These are phyloP conservation scores for Yarrowia sp. DNA, from an alignment of 805 yeast genomes.

Conservation along the genomic window DNA sequence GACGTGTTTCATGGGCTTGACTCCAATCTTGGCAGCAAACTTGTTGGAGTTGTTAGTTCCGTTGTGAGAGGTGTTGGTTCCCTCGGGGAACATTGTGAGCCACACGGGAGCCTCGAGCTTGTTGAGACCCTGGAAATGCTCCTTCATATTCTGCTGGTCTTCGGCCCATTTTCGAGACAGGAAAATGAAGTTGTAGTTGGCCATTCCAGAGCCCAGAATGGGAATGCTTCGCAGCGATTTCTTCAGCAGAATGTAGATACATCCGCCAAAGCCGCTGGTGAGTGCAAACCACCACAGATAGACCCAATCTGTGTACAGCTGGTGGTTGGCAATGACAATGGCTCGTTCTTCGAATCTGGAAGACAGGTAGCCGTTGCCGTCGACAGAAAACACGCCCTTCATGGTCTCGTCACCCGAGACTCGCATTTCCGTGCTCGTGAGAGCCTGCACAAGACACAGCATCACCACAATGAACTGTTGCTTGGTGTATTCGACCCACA, in stretches of 20 bases:
- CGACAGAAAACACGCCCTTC: slow-evolving; percentile 44
- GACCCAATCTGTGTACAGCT: slow-evolving; percentile 93
- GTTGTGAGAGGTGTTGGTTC: slow-evolving; percentile 78
- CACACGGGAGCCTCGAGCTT: slow-evolving; percentile 60
- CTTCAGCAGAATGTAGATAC: slow-evolving; percentile 76
- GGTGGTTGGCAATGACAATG: slow-evolving; percentile 86
- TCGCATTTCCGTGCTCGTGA: slow-evolving; percentile 47
- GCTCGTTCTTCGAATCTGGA: slow-evolving; percentile 58
- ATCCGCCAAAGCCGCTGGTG: slow-evolving; percentile 68
- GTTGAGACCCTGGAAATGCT: slow-evolving; percentile 63
- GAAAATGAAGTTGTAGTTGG: slow-evolving; percentile 74
- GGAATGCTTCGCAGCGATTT: slow-evolving; percentile 76
- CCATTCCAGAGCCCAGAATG: slow-evolving; percentile 85
- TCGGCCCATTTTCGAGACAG: slow-evolving; percentile 84
- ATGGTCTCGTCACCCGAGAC: slow-evolving; percentile 47
- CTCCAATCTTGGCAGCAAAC: slow-evolving; percentile 60
- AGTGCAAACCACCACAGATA: slow-evolving; percentile 86
- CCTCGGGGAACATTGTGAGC: slow-evolving; percentile 89
- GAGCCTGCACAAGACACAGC: slow-evolving; percentile 46
- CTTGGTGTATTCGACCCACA: slow-evolving; percentile 49
- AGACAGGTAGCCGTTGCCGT: slow-evolving; percentile 43
- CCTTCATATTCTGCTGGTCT: slow-evolving; percentile 67
- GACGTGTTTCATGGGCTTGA: slow-evolving; percentile 61
- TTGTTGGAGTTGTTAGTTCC: slow-evolving; percentile 65
- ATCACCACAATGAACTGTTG: slow-evolving; percentile 48